Evolutionary conservation across 2,329 filamentous ascomycete species (phyloP).

Genomic region (Fusarium drepaniforme): DNA sequence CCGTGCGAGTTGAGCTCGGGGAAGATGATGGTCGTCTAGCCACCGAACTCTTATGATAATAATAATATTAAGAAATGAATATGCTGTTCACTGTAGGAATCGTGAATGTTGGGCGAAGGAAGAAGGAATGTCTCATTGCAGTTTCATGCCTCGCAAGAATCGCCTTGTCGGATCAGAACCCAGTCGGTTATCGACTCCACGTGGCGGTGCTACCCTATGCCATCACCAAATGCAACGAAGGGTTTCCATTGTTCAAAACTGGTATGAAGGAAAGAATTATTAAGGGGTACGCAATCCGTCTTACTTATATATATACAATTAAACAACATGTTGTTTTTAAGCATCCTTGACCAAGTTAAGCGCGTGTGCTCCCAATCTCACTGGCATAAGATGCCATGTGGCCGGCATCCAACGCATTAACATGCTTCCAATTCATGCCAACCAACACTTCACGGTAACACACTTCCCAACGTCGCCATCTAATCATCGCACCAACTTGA

Average conservation of each 20-base stretch:
- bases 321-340: neutral
- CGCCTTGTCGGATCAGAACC: neutral
- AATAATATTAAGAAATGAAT: neutral
- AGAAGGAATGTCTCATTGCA: neutral
- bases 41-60: neutral
- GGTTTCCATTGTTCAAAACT: neutral
- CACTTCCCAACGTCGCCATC: neutral
- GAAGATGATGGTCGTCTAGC: neutral
- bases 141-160: neutral
- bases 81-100: neutral
- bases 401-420: neutral
- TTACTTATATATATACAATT: neutral
- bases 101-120: neutral
- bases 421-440: neutral
- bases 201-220: neutral
- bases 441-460: neutral
- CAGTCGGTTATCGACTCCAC: neutral
- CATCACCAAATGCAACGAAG: neutral
- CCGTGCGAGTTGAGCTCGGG: neutral
- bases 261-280: neutral
- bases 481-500: neutral
- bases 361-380: neutral
- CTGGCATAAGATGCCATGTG: neutral
- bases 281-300: neutral
- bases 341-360: neutral